A percentile compares a stretch with the other conserved stretches of the same genome.
These are phyloP conservation scores for Debaryomyces sp. DNA, from an alignment of 1,139 yeast genomes.

Conservation along the genomic window DNA sequence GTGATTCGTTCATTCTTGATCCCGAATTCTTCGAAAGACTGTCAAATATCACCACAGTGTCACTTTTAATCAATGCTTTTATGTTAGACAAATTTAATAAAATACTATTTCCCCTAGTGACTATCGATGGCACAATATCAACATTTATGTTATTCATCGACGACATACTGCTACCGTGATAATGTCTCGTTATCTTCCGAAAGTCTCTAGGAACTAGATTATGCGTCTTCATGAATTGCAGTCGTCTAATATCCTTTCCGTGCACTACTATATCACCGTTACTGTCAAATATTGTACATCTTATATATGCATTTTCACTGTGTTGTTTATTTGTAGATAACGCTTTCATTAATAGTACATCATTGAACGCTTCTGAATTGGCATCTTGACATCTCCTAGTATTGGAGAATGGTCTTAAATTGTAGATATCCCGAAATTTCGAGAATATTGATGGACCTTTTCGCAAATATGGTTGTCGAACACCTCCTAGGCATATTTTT, in stretches of 20 bases:
- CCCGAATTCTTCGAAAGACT: slow-evolving; percentile 25
- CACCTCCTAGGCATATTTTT: neutral
- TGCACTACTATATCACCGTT: slow-evolving; percentile 42
- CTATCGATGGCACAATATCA: slow-evolving; percentile 48
- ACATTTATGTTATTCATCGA: slow-evolving; percentile 22
- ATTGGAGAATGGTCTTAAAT: neutral
- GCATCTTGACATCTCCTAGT: neutral
- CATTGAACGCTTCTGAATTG: slow-evolving; percentile 19
- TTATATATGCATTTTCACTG: slow-evolving; percentile 31
- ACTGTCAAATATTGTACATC: slow-evolving; percentile 61
- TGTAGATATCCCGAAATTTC: neutral
- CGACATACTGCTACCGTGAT: slow-evolving; percentile 11
- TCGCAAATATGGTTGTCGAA: neutral
- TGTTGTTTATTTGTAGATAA: slow-evolving; percentile 20
- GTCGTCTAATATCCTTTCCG: slow-evolving; percentile 41
- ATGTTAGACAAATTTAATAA: slow-evolving; percentile 42
- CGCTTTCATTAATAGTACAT: slow-evolving; percentile 26
- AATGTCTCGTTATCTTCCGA: slow-evolving; percentile 39
- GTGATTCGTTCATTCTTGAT: slow-evolving; percentile 35
- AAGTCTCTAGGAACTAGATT: slow-evolving; percentile 44
- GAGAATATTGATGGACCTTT: neutral
- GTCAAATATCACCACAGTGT: slow-evolving; percentile 45
- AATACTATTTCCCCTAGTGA: slow-evolving; percentile 40
- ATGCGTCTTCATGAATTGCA: slow-evolving; percentile 39
- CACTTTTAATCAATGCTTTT: slow-evolving; percentile 43